Percentiles rank a stretch among this genome's conserved stretches.
Conservation (phyloP, 1,284 basidiomycete species). For the Naganishia cerealis region DNA sequence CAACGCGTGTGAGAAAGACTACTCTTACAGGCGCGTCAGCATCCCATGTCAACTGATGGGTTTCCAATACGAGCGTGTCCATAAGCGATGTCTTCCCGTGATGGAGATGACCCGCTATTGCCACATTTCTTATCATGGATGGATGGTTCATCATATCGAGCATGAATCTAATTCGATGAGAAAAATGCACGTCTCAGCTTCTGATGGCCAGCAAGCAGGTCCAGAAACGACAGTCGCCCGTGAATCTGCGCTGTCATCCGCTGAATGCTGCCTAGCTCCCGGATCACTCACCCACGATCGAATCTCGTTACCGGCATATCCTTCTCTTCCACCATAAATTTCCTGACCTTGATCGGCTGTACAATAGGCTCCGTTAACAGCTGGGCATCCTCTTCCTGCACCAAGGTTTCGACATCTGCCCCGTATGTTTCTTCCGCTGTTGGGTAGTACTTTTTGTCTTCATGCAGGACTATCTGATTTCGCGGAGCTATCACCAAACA, state of each 20-base stretch:
- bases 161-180: slow-evolving; percentile 66
- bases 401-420: slow-evolving; percentile 88
- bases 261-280: slow-evolving; percentile 28
- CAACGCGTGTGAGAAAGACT: neutral
- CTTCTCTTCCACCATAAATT: slow-evolving; percentile 89
- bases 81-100: slow-evolving; percentile 96
- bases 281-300: slow-evolving; percentile 75
- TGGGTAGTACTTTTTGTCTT: slow-evolving; percentile 98
- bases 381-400: slow-evolving; percentile 97
- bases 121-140: slow-evolving; percentile 92
- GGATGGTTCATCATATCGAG: slow-evolving; percentile 88
- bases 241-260: neutral
- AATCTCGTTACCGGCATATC: slow-evolving; percentile 88
- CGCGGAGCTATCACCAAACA: slow-evolving; percentile 34
- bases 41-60: slow-evolving; percentile 91
- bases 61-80: slow-evolving; percentile 96
- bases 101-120: slow-evolving; percentile 90
- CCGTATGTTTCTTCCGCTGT: slow-evolving; percentile 91
- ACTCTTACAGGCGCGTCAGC: slow-evolving; percentile 74
- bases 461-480: slow-evolving; percentile 88
- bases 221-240: slow-evolving; percentile 3
- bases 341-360: slow-evolving; percentile 87
- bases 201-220: neutral
- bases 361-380: slow-evolving; percentile 92
- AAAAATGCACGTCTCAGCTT: neutral